phyloP scores from a whole-genome alignment of 164 flowering plant species.

The Stephania yunnanensis region DNA sequence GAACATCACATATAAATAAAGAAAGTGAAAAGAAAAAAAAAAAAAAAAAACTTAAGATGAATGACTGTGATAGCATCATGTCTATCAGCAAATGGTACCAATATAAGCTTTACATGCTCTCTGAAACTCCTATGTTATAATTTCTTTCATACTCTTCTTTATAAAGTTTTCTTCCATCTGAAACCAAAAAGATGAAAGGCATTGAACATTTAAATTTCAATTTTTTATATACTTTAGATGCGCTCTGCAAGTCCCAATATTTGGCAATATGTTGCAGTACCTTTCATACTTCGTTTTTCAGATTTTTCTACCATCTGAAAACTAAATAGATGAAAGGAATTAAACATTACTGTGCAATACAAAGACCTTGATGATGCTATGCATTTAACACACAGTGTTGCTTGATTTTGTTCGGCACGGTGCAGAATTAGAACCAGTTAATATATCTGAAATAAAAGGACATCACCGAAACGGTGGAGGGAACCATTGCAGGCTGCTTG shows the following conservation, averaged over 20 bases:
- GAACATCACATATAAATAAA: not conserved
- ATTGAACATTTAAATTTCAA: no score
- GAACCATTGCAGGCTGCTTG: slow-evolving; percentile 51
- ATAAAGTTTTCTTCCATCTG: not conserved
- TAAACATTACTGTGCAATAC: no score
- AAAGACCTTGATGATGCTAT: not conserved
- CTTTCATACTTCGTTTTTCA: no score
- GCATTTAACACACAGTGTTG: not conserved
- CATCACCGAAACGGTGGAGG: not conserved
- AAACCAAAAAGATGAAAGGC: not conserved
- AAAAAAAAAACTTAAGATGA: no score
- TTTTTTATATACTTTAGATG: no score
- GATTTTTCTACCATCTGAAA: no score
- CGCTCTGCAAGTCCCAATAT: no score
- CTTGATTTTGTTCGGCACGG: not conserved
- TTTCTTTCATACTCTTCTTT: no score
- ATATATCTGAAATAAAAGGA: not conserved
- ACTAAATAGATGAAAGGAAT: no score
- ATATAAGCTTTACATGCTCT: not conserved
- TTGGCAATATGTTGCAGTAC: no score
- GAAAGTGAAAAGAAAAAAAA: not conserved
- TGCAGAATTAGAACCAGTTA: not conserved
- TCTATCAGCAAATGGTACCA: not conserved
- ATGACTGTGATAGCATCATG: not conserved
- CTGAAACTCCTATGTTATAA: not conserved